Percentiles rank a stretch among this genome's conserved stretches.
Conservation (phyloP, 2,329 filamentous ascomycete species). For the Aaosphaeria arxii region DNA sequence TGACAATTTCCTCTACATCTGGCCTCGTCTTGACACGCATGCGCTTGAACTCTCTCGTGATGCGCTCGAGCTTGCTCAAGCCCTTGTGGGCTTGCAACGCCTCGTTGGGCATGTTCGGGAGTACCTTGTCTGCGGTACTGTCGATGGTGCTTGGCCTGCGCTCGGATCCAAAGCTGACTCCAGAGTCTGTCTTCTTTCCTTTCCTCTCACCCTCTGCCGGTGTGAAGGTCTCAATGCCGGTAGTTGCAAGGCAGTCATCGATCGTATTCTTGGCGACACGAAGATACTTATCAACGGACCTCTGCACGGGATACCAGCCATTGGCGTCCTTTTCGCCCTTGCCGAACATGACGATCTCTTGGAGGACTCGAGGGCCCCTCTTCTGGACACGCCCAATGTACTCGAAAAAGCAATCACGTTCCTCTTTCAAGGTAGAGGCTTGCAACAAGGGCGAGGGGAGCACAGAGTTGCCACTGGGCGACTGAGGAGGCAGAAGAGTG, state of each 20-base stretch:
- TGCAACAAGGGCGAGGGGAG: slow-evolving; percentile 53
- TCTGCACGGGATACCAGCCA: slow-evolving; percentile 52
- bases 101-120: slow-evolving; percentile 14
- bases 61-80: slow-evolving; percentile 56
- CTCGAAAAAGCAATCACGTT: slow-evolving; percentile 62
- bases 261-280: slow-evolving; percentile 59
- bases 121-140: slow-evolving; percentile 22
- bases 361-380: slow-evolving; percentile 52
- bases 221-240: slow-evolving; percentile 33
- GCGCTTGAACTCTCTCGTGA: slow-evolving; percentile 57
- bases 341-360: slow-evolving; percentile 53
- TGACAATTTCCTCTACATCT: slow-evolving; percentile 49
- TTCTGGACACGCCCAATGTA: slow-evolving; percentile 59
- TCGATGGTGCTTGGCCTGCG: slow-evolving; percentile 27
- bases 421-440: slow-evolving; percentile 49
- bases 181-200: slow-evolving; percentile 61
- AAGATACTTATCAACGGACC: slow-evolving; percentile 57
- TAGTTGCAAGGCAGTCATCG: slow-evolving; percentile 54
- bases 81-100: slow-evolving; percentile 22
- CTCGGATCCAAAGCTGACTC: slow-evolving; percentile 55
- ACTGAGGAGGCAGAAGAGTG: slow-evolving; percentile 61
- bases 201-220: slow-evolving; percentile 37
- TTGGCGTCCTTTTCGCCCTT: slow-evolving; percentile 51
- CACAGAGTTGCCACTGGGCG: slow-evolving; percentile 30
- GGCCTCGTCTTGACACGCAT: slow-evolving; percentile 53